Percentiles rank a stretch among this genome's conserved stretches.
phyloP scores from a whole-genome alignment of 2,329 filamentous ascomycete genomes.

The Diaporthe sp. region DNA sequence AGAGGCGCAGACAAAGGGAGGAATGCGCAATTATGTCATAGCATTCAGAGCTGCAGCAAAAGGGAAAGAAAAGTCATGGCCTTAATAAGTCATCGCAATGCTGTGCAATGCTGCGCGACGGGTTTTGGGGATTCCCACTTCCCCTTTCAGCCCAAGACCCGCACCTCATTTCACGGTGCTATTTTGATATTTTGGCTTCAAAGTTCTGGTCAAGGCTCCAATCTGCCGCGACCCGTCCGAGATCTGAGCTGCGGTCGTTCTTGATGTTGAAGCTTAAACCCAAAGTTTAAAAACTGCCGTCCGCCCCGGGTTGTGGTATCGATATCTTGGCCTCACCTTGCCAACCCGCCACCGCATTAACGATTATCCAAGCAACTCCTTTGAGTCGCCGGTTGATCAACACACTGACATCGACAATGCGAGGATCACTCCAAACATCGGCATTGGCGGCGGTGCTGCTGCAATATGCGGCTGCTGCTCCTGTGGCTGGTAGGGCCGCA shows the following conservation, averaged over 20 bases:
- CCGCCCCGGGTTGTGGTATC: neutral
- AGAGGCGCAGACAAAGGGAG: constrained; percentile 23
- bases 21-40: constrained; percentile 8
- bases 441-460: constrained; percentile 32
- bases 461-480: neutral
- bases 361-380: neutral
- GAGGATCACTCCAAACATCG: neutral
- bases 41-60: neutral
- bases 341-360: neutral
- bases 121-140: constrained; percentile 1
- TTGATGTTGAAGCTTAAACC: constrained; percentile 15
- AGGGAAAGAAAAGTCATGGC: neutral
- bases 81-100: neutral
- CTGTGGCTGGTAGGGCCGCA: neutral
- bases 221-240: neutral
- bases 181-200: constrained; percentile 19
- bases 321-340: neutral
- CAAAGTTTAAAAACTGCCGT: neutral
- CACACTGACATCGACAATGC: constrained; percentile 1
- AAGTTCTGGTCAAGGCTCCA: neutral
- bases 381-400: neutral
- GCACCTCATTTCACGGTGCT: constrained; percentile 29
- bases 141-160: constrained; percentile 27
- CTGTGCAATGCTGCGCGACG: too few relatives aligned
- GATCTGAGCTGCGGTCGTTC: neutral